Evolutionary conservation across 306 rosid genomes (phyloP).

Genomic region (Acacia melanoxylon): DNA sequence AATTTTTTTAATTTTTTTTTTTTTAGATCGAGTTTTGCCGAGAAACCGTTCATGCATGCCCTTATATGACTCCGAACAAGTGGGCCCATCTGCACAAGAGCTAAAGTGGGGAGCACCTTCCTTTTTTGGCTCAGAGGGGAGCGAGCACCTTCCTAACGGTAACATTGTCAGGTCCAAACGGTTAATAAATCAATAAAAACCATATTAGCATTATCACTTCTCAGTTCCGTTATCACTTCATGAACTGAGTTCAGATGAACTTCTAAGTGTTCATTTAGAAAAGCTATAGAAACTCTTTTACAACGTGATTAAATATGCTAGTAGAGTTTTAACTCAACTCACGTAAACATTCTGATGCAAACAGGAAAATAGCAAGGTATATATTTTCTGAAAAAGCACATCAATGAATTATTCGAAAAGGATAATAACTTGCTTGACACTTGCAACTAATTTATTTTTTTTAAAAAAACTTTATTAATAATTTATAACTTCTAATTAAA

Average conservation of each 20-base stretch:
- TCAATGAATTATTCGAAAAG: background rate
- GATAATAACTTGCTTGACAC: background rate
- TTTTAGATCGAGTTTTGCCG: too few species aligned
- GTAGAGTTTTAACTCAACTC: too few species aligned
- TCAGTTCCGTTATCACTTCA: background rate
- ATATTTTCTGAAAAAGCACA: background rate
- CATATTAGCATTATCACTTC: background rate
- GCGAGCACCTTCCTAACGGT: background rate
- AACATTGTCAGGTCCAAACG: background rate
- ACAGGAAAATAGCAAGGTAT: background rate
- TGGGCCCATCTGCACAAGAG: background rate
- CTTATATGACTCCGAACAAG: constrained; percentile 8
- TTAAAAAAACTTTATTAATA: background rate
- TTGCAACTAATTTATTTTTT: background rate
- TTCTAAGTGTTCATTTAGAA: background rate
- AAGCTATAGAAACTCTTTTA: too few species aligned
- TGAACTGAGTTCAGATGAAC: background rate
- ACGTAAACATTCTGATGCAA: too few species aligned
- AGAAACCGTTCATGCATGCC: too few species aligned
- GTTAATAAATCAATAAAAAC: background rate
- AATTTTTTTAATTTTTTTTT: too few species aligned
- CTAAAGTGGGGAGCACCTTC: background rate
- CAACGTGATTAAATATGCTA: too few species aligned
- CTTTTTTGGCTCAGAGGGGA: too few species aligned
- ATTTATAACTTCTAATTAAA: background rate